Conservation (phyloP, 306 rosid genomes). For the Purshia tridentata region DNA sequence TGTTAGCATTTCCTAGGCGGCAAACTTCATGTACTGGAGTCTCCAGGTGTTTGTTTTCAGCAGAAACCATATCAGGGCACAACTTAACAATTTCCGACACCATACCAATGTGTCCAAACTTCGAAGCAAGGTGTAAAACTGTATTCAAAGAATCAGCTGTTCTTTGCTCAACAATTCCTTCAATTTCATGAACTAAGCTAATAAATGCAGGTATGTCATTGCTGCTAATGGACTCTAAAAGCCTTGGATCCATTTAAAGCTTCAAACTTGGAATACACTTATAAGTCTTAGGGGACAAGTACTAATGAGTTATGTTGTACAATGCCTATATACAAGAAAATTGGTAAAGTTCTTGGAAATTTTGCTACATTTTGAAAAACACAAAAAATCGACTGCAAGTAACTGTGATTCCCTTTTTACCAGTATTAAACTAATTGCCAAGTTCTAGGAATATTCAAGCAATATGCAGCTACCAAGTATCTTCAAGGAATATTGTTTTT, state of each 20-base stretch:
- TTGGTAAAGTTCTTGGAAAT: neutral
- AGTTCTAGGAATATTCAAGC: constrained; percentile 11
- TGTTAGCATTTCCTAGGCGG: constrained; percentile 32
- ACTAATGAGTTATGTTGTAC: neutral
- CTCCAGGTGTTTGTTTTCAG: constrained; percentile 47
- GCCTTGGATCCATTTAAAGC: constrained; percentile 50
- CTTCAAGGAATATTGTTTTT: neutral
- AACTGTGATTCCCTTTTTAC: too few species aligned
- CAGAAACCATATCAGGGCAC: constrained; percentile 52
- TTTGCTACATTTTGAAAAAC: neutral
- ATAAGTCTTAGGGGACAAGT: neutral
- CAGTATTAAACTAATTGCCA: neutral
- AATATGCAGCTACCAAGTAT: neutral
- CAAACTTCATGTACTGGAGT: constrained; percentile 72
- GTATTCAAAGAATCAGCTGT: constrained; percentile 47
- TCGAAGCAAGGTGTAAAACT: constrained; percentile 63
- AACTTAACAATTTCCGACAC: constrained; percentile 47
- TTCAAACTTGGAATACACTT: constrained; percentile 1
- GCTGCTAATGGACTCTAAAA: constrained; percentile 41
- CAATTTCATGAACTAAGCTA: constrained; percentile 33
- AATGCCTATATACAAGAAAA: neutral
- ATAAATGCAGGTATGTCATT: constrained; percentile 42
- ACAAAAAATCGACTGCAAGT: neutral
- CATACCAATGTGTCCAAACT: constrained; percentile 45
- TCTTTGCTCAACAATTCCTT: constrained; percentile 42